Conservation (phyloP, 2,329 filamentous ascomycete species). For the Aureobasidium lini region DNA sequence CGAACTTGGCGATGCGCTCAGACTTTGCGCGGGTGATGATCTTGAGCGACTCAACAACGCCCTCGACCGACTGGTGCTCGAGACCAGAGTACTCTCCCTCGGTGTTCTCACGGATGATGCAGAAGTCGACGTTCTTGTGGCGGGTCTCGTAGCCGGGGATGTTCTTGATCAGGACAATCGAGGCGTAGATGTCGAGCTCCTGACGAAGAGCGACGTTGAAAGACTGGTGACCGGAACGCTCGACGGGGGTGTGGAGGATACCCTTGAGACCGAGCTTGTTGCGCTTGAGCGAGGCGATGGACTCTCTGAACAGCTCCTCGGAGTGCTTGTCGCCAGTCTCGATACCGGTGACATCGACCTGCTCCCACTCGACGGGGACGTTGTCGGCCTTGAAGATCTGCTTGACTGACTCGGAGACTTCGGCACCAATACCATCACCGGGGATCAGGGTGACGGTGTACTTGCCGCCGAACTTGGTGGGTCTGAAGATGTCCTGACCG, state of each 20-base stretch:
- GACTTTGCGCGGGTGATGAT: constrained; percentile 99
- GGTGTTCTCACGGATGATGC: constrained; percentile 99
- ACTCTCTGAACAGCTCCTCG: constrained; percentile 92
- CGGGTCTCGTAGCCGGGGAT: constrained; percentile 97
- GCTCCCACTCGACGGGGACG: constrained; percentile 97
- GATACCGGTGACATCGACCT: constrained; percentile 90
- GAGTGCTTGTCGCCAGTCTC: constrained; percentile 78
- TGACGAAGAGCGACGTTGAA: constrained; percentile 99
- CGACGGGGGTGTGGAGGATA: constrained; percentile 95
- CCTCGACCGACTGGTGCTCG: constrained; percentile 93
- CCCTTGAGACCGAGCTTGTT: constrained; percentile 97
- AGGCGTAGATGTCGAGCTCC: constrained; percentile 99
- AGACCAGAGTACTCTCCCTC: constrained; percentile 99
- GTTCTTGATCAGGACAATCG: constrained; percentile 97
- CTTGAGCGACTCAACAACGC: constrained; percentile 98
- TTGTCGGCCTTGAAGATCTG: constrained; percentile 99
- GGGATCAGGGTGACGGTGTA: constrained; percentile 98
- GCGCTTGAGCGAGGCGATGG: constrained; percentile 87
- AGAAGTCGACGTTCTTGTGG: constrained; percentile 94
- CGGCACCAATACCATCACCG: constrained; percentile 92
- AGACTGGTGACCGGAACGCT: constrained; percentile 93
- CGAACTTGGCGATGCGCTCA: constrained; percentile 98
- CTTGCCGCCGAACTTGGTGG: constrained; percentile 97
- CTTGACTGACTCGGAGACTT: constrained; percentile 97
- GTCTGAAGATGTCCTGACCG: constrained; percentile 96